Base-by-base conservation (phyloP, 345 rosid species). In the Arabidopsis thaliana region DNA sequence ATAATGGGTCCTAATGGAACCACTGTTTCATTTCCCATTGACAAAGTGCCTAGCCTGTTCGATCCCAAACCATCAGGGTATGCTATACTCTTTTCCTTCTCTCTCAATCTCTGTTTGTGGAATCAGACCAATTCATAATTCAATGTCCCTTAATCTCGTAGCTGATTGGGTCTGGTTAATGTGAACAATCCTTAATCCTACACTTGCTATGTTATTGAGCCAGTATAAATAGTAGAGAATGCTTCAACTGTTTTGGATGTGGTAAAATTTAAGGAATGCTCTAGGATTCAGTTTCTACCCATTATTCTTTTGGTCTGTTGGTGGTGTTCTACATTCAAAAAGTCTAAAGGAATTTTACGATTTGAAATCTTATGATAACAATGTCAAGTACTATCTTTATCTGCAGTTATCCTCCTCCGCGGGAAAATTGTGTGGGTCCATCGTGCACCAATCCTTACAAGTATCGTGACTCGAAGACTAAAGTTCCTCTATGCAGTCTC, bases 401-500 rank as follows among this genome's bases (percentile, higher is more conserved):
- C 11, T 76, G 69, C 85, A 95, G 99, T 69, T 95, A 95, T 73
- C 99, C 99, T 79, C 93, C 93, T 56, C 93, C 89, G 0, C 85
- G 97, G 3, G 99, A 95, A 72, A 89, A 81, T 8, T 95, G 97
- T 22, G 97, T 91, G 0, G 96, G 91, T 56, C 97, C 97, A 36
- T 77, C 85, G 0, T 95, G 97, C 69, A 74, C 83, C 20, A 95
- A 90, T 65, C 87, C 96, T 1, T 92, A 80, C 85, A 92, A 67
- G 82, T 95, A 95, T 59, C 85, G 97, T n/a, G 89, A 95, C 83
- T 89, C 97, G 2, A 92, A 92, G 83, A 83, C 93, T 0, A 89
- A 86, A 76, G 80, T 87, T 58, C 98, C 99, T 44, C 95, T 95
- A 22, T 92, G 99, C 85, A 95, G 99, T 78, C 88, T 95, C 65